These are phyloP conservation scores for Pseudogymnoascus sp. DNA, from an alignment of 2,329 filamentous ascomycete species.

Conservation along the genomic window DNA sequence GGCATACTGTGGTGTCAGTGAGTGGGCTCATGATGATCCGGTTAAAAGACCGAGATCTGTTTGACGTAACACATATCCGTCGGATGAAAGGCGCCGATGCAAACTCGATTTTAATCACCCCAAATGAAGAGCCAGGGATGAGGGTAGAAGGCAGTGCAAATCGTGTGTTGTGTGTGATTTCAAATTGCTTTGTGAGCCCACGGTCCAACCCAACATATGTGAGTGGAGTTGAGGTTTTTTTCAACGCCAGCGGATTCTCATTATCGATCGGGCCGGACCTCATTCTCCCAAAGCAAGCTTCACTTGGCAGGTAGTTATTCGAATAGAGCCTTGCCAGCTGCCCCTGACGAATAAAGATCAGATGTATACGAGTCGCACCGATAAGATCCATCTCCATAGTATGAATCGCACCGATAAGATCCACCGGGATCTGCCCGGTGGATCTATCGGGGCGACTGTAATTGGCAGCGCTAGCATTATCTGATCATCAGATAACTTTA, in stretches of 20 bases:
- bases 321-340: background rate
- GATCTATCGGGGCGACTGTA: background rate
- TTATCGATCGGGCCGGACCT: background rate
- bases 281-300: background rate
- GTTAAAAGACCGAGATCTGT: background rate
- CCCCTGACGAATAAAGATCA: background rate
- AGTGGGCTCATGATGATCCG: background rate
- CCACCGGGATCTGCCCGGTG: background rate
- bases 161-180: background rate
- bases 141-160: background rate
- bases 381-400: background rate
- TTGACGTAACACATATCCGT: background rate
- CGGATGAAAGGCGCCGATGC: background rate
- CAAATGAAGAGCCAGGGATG: background rate
- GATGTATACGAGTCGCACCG: background rate
- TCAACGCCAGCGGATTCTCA: background rate
- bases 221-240: background rate
- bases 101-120: background rate
- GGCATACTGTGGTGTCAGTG: background rate
- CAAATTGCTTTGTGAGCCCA: slow-evolving; percentile 1
- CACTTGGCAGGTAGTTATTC: background rate
- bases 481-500: slow-evolving; percentile 2
- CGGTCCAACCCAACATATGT: background rate
- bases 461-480: background rate
- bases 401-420: background rate